phyloP scores from a whole-genome alignment of 2,329 filamentous ascomycete species.

The Teratosphaeria viscida region DNA sequence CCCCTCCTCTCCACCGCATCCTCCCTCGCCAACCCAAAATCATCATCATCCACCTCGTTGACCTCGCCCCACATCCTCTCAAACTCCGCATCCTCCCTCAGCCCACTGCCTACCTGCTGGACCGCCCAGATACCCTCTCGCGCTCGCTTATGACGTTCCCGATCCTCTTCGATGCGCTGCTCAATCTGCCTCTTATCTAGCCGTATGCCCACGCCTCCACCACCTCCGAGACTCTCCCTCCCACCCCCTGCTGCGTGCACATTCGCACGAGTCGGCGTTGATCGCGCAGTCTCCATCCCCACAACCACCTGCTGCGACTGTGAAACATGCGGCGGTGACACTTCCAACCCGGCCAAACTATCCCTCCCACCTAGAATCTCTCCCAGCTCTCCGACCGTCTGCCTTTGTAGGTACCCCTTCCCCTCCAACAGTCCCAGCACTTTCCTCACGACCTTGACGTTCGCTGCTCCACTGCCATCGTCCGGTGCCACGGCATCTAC shows the following conservation, averaged over 20 bases:
- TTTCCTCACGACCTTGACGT: constrained; percentile 74
- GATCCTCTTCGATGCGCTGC: constrained; percentile 92
- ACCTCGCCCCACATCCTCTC: constrained; percentile 76
- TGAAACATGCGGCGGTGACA: constrained; percentile 7
- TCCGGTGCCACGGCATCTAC: constrained; percentile 86
- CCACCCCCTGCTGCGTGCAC: not conserved
- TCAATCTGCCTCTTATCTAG: constrained; percentile 84
- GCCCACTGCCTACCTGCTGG: constrained; percentile 31
- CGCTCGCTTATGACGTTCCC: constrained; percentile 84
- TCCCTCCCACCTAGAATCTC: constrained; percentile 74
- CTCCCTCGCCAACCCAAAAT: constrained; percentile 65
- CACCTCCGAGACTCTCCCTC: not conserved
- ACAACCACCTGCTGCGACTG: constrained; percentile 5
- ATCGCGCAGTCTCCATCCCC: not conserved
- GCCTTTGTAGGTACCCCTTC: constrained; percentile 62
- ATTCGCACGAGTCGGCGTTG: not conserved
- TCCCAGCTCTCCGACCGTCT: constrained; percentile 70
- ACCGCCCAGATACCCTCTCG: constrained; percentile 92
- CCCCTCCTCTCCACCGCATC: constrained; percentile 51
- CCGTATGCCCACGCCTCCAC: constrained; percentile 16
- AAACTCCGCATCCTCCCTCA: constrained; percentile 59
- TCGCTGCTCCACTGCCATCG: constrained; percentile 79
- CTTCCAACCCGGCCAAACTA: constrained; percentile 10
- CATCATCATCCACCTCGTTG: constrained; percentile 79
- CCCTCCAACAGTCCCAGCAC: constrained; percentile 47